phyloP scores from a whole-genome alignment of 2,329 filamentous ascomycete genomes.

The Trichophyton rubrum region DNA sequence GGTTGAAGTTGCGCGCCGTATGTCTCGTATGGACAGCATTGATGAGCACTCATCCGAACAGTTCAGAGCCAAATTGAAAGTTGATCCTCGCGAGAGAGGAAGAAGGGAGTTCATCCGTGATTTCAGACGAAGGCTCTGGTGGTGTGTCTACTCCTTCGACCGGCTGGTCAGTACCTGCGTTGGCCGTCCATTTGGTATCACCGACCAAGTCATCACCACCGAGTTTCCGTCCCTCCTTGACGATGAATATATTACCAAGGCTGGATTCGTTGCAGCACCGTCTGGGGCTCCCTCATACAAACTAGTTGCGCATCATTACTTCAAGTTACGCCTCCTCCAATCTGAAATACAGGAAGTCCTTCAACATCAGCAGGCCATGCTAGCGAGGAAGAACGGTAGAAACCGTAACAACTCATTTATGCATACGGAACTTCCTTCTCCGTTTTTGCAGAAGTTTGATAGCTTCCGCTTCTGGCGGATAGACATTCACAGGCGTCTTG shows the following conservation, averaged over 20 bases:
- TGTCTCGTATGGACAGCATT: constrained; percentile 8
- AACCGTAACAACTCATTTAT: constrained; percentile 54
- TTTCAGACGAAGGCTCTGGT: constrained; percentile 77
- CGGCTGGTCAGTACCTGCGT: constrained; percentile 91
- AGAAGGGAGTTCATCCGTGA: constrained; percentile 76
- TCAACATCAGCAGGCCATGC: constrained; percentile 79
- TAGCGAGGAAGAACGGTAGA: constrained; percentile 54
- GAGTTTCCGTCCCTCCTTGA: constrained; percentile 84
- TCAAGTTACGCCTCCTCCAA: constrained; percentile 74
- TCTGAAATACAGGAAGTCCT: constrained; percentile 91
- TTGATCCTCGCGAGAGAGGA: constrained; percentile 47
- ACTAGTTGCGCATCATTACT: constrained; percentile 81
- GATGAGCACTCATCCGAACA: constrained; percentile 5
- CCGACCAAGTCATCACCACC: constrained; percentile 91
- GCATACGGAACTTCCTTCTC: constrained; percentile 66
- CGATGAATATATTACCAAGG: constrained; percentile 72
- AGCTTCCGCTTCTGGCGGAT: constrained; percentile 80
- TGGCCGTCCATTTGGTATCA: constrained; percentile 82
- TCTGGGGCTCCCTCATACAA: constrained; percentile 66
- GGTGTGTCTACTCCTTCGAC: constrained; percentile 93
- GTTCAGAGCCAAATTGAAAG: constrained; percentile 20
- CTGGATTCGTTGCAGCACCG: constrained; percentile 55
- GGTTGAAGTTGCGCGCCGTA: constrained; percentile 18
- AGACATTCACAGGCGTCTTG: constrained; percentile 71
- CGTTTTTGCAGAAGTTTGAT: constrained; percentile 70